Evolutionary conservation across 305 asterid species (phyloP).

Genomic region (Solanum chacoense): DNA sequence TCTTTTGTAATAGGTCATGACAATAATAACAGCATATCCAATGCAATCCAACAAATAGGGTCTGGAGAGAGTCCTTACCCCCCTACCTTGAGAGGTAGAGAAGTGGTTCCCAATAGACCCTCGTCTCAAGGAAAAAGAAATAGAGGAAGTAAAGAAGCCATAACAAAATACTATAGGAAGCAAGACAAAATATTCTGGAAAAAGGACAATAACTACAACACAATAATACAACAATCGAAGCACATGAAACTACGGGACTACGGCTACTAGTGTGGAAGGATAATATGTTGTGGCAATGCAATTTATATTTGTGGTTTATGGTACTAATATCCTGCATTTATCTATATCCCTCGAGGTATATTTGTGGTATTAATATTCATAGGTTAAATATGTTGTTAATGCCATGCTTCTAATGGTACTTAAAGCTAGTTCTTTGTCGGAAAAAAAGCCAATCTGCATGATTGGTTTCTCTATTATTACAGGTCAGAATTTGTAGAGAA

Average conservation of each 20-base stretch:
- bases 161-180: background rate
- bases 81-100: background rate
- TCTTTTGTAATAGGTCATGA: background rate
- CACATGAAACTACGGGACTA: background rate
- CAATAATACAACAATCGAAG: background rate
- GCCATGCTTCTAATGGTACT: background rate
- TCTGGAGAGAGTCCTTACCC: background rate
- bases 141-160: background rate
- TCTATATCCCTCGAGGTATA: background rate
- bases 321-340: background rate
- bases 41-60: background rate
- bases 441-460: background rate
- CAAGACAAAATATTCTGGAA: background rate
- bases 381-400: background rate
- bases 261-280: background rate
- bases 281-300: background rate
- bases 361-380: background rate
- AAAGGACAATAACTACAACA: background rate
- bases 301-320: background rate
- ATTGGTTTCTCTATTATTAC: conserved; percentile 14
- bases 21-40: background rate
- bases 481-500: conserved; percentile 94
- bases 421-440: background rate
- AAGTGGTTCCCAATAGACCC: background rate
- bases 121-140: background rate